Conservation (phyloP, 2,329 filamentous ascomycete species). For the Fusarium armeniacum region DNA sequence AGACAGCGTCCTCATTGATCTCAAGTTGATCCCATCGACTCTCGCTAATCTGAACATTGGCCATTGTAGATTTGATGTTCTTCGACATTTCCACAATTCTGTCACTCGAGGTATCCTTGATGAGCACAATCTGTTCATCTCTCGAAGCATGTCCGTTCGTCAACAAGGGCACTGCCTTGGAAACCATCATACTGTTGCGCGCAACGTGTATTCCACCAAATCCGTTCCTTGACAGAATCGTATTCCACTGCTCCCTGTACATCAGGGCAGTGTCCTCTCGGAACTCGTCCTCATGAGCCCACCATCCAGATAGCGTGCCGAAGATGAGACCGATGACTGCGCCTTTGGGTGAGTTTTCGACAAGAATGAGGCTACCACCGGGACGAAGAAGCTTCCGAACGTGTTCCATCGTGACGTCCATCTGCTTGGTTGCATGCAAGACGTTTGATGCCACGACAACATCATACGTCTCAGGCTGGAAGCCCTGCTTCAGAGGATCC, state of each 20-base stretch:
- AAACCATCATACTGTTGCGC: constrained; percentile 23
- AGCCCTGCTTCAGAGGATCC: constrained; percentile 6
- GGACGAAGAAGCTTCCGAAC: constrained; percentile 5
- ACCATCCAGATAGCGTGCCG: constrained; percentile 16
- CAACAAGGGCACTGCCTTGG: neutral
- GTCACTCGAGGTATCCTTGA: neutral
- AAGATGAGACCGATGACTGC: constrained; percentile 18
- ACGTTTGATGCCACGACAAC: constrained; percentile 20
- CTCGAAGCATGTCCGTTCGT: neutral
- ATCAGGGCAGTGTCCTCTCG: constrained; percentile 16
- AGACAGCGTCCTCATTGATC: neutral
- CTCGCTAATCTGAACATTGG: neutral
- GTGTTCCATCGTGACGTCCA: constrained; percentile 12
- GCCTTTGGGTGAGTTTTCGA: constrained; percentile 10
- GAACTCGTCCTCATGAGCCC: constrained; percentile 20
- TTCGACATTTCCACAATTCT: neutral
- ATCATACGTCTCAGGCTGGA: constrained; percentile 4
- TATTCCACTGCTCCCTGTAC: constrained; percentile 13
- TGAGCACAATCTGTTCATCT: neutral
- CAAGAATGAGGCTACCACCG: constrained; percentile 2
- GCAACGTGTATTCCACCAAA: constrained; percentile 16
- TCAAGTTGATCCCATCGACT: neutral
- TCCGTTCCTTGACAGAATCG: constrained; percentile 3
- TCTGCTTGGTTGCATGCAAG: constrained; percentile 11
- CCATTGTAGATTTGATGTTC: neutral